These are phyloP conservation scores for Fulvia fulva DNA, from an alignment of 2,329 filamentous ascomycete species.

Conservation along the genomic window DNA sequence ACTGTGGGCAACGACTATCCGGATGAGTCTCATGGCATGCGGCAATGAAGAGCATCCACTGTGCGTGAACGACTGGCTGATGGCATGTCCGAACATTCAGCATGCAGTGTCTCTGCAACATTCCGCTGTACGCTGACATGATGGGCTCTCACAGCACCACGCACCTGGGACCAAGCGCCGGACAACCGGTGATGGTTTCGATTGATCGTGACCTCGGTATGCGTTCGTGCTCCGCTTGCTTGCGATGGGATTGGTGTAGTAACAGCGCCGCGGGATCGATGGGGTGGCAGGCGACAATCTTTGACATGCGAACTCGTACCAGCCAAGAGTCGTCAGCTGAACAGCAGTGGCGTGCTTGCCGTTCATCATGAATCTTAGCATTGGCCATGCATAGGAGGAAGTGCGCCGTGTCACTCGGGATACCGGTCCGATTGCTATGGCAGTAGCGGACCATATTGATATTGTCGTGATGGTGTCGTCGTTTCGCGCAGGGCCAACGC, in stretches of 20 bases:
- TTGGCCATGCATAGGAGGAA: neutral
- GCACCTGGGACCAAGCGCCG: neutral
- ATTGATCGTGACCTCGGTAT: neutral
- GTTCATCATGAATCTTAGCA: neutral
- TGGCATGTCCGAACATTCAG: neutral
- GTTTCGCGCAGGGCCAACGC: neutral
- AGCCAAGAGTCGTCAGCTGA: neutral
- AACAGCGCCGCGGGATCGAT: neutral
- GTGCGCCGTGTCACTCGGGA: neutral
- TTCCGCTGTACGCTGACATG: neutral
- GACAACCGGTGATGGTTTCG: neutral
- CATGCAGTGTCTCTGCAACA: neutral
- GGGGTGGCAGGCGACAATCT: slow-evolving; percentile 1
- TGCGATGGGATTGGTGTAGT: neutral
- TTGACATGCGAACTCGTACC: neutral
- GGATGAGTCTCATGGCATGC: neutral
- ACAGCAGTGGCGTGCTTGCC: neutral
- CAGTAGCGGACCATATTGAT: neutral
- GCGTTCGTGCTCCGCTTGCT: neutral
- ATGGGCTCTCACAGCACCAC: neutral
- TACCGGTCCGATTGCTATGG: neutral
- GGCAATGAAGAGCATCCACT: neutral
- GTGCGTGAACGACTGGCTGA: neutral
- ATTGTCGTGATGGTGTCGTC: neutral
- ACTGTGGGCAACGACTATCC: neutral